phyloP scores from a whole-genome alignment of 139 green algal species.

The Choricystis sp. region DNA sequence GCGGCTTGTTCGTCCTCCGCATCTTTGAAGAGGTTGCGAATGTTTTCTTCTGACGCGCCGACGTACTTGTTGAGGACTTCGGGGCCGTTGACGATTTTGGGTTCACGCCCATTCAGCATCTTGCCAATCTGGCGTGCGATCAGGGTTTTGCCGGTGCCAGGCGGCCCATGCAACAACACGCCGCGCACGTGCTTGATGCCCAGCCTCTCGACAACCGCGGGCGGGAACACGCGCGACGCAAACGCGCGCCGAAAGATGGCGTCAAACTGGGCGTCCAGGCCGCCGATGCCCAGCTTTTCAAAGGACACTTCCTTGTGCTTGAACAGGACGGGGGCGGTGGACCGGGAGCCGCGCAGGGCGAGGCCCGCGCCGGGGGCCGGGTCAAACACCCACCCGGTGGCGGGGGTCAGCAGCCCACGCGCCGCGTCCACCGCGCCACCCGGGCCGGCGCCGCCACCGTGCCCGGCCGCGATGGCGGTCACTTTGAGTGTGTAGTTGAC shows the following conservation, averaged over 20 bases:
- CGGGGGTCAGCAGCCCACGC: conserved; percentile 27
- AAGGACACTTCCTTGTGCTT: conserved; percentile 90
- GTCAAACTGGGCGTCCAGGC: conserved; percentile 89
- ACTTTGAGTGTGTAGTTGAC: conserved; percentile 63
- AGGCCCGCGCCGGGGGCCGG: conserved; percentile 21
- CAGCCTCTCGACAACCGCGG: conserved; percentile 66
- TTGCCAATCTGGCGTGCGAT: conserved; percentile 98
- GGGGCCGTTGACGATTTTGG: conserved; percentile 75
- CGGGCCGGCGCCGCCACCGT: conserved; percentile 10
- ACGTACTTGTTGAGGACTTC: conserved; percentile 88
- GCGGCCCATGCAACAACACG: conserved; percentile 63
- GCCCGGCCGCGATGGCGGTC: conserved; percentile 14
- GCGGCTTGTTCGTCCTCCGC: conserved; percentile 4
- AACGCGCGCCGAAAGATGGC: conserved; percentile 95
- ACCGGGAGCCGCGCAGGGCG: conserved; percentile 41
- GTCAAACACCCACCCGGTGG: conserved; percentile 54
- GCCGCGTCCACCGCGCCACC: conserved; percentile 17
- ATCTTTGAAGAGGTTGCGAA: conserved; percentile 80
- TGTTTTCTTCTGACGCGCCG: conserved; percentile 90
- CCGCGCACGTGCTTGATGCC: conserved; percentile 95
- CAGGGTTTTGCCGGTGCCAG: conserved; percentile 94
- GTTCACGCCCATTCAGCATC: conserved; percentile 96
- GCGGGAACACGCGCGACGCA: conserved; percentile 82
- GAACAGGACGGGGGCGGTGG: conserved; percentile 74
- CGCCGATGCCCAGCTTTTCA: conserved; percentile 91